These are phyloP conservation scores for Phylloporus sp. DNA, from an alignment of 1,284 basidiomycete genomes.

Conservation along the genomic window DNA sequence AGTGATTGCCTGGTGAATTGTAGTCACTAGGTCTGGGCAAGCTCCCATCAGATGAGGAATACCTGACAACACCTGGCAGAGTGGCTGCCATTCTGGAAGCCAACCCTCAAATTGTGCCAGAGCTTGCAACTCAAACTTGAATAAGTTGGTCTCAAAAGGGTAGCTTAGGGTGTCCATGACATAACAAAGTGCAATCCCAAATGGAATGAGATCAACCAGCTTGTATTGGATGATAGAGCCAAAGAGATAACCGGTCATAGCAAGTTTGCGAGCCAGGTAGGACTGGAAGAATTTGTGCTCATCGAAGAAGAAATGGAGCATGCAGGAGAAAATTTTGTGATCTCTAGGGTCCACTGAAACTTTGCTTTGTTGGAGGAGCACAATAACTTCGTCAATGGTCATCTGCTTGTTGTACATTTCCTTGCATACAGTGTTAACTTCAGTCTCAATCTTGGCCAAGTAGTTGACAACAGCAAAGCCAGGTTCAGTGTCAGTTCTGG, in stretches of 20 bases:
- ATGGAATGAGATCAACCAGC: slow-evolving; percentile 93
- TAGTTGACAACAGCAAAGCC: slow-evolving; percentile 92
- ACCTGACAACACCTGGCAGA: slow-evolving; percentile 88
- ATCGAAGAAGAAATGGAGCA: slow-evolving; percentile 99
- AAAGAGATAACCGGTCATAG: slow-evolving; percentile 96
- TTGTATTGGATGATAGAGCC: slow-evolving; percentile 95
- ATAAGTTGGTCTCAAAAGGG: slow-evolving; percentile 89
- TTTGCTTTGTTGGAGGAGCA: slow-evolving; percentile 85
- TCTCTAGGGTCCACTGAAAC: slow-evolving; percentile 84
- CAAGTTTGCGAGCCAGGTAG: slow-evolving; percentile 92
- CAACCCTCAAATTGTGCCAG: slow-evolving; percentile 88
- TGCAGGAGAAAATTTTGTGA: slow-evolving; percentile 97
- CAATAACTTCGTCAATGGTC: slow-evolving; percentile 92
- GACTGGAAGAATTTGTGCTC: slow-evolving; percentile 99
- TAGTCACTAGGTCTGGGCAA: slow-evolving; percentile 83
- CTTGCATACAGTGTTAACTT: slow-evolving; percentile 96
- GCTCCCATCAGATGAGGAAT: slow-evolving; percentile 89
- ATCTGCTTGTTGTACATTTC: slow-evolving; percentile 98
- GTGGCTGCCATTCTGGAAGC: slow-evolving; percentile 91
- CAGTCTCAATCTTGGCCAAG: slow-evolving; percentile 86
- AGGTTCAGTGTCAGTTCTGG: slow-evolving; percentile 88
- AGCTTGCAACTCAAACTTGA: slow-evolving; percentile 96
- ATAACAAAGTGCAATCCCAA: slow-evolving; percentile 97
- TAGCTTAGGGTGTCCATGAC: slow-evolving; percentile 94
- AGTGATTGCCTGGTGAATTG: slow-evolving; percentile 74